These are phyloP conservation scores for Malus orientalis DNA, from an alignment of 306 rosid species.

Conservation along the genomic window DNA sequence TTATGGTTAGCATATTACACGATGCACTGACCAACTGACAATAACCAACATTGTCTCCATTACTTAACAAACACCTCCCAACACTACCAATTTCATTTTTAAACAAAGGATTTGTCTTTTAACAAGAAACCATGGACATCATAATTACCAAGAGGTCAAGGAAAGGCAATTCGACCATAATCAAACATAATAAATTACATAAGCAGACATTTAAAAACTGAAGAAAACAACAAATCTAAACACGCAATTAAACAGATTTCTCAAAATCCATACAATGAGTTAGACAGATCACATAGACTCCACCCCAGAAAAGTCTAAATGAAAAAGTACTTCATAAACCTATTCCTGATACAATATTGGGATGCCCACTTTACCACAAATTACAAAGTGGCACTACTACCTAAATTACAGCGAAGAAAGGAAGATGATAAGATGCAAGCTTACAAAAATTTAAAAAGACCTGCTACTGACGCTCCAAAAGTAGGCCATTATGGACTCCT, in stretches of 20 bases:
- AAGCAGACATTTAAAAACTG: not conserved
- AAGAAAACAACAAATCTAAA: not conserved
- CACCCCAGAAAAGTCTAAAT: not conserved
- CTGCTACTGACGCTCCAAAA: not conserved
- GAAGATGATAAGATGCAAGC: not conserved
- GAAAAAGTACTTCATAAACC: not conserved
- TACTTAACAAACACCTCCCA: not conserved
- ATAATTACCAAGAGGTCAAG: not conserved
- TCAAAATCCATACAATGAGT: not conserved
- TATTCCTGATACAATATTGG: not conserved
- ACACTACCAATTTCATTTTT: not conserved
- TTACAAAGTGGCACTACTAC: not conserved
- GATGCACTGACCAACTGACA: not conserved
- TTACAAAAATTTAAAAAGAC: not conserved
- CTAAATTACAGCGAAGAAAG: not conserved
- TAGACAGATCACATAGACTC: not conserved
- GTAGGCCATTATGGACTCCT: not conserved
- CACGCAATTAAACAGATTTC: too few relatives aligned
- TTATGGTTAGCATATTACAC: not conserved
- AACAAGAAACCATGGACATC: not conserved
- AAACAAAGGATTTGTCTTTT: not conserved
- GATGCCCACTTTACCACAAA: not conserved
- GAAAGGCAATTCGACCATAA: too few relatives aligned
- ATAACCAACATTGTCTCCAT: not conserved
- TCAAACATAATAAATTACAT: not conserved